Base-by-base conservation (phyloP, 768 basidiomycete species). In the Xerocomellus amylosporus region DNA sequence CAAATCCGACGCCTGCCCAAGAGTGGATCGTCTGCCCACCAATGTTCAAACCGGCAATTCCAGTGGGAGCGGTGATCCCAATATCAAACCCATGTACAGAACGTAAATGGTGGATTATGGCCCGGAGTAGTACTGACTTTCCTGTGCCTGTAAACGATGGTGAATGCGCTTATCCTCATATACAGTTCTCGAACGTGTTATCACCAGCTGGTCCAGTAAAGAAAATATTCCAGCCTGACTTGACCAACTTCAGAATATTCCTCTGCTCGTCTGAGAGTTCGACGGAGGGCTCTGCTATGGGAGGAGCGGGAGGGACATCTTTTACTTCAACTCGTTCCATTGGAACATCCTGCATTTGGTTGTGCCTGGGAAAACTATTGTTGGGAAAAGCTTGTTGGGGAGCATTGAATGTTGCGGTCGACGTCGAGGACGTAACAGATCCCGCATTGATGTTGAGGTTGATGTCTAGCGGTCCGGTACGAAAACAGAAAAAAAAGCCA, bases 131-230 rank as follows among this genome's bases (percentile, higher is more conserved):
- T 19, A 88, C 80, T 4, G 86, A 88, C 68, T 90, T 90, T 33
- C 88, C 87, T 3, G 88, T 89, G 10, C 81, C 81, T 80, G 46
- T 12, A 26, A 54, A 58, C 17, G 9, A 34, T 37, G 30, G 42
- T 54, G n/a, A 51, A 41, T 9, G 19, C 26, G 28, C 13, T n/a
- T 15, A 31, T 51, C 44, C 22, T 36, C 49, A n/a, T 26, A 30
- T 12, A 34, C 1, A 33, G 43, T 34, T 31, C 41, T 44, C 20
- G 54, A 45, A 33, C 2, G 22, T n/a, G 46, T 5, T 8, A 33
- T 58, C 53, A 86, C 87, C 85, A 53, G 88, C 88, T 52, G 84
- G 79, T 20, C 88, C 88, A 2, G 87, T 89, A 67, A 89, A 89
- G 72, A 90, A 89, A 28, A 88, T 76, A 55, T 78, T 87, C 56